Percentiles rank a stretch among this genome's conserved stretches.
phyloP scores from a whole-genome alignment of 2,329 filamentous ascomycete genomes.

The Diaporthe citriasiana region DNA sequence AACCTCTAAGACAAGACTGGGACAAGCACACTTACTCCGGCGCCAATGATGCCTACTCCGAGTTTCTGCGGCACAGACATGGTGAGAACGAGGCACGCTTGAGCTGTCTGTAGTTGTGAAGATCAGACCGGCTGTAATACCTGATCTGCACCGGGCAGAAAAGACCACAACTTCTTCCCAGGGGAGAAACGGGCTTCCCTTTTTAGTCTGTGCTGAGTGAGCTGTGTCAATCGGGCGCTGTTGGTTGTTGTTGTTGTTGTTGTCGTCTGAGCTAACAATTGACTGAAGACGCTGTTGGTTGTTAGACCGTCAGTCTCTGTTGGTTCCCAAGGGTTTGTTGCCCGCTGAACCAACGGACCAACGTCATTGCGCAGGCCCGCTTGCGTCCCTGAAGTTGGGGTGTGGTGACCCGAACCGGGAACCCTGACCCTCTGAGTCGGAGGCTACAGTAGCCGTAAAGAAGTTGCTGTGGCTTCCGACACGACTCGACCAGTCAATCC shows the following conservation, averaged over 20 bases:
- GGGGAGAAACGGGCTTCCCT: too few species aligned
- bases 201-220: neutral
- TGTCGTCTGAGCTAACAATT: too few species aligned
- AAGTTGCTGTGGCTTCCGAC: too few species aligned
- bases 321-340: too few species aligned
- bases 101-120: neutral
- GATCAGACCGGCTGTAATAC: neutral
- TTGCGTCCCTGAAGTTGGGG: too few species aligned
- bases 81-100: neutral
- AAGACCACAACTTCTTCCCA: neutral
- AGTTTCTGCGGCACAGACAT: constrained; percentile 12
- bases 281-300: too few species aligned
- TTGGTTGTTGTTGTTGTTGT: too few species aligned
- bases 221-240: neutral
- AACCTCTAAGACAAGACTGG: neutral
- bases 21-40: constrained; percentile 7
- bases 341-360: neutral
- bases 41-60: constrained; percentile 18
- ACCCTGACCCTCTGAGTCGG: neutral
- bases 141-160: neutral
- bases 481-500: neutral
- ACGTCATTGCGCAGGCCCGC: too few species aligned
- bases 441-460: neutral
- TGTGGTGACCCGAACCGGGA: too few species aligned
- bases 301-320: too few species aligned